Evolutionary conservation across 768 basidiomycete genomes (phyloP).

Genomic region (Galerina sulciceps): DNA sequence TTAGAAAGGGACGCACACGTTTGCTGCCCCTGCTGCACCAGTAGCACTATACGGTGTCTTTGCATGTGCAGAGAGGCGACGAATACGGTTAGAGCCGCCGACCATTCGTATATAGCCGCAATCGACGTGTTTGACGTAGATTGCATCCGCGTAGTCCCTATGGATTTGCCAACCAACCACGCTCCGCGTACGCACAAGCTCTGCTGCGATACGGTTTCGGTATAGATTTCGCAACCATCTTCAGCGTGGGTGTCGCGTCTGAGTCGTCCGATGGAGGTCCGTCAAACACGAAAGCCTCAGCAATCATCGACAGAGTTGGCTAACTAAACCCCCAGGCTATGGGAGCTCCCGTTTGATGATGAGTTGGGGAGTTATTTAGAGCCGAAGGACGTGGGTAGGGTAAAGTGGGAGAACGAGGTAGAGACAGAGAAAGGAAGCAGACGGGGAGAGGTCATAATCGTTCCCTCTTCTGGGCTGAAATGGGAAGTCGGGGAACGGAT

Average conservation of each 20-base stretch:
- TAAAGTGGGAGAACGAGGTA: too few relatives aligned
- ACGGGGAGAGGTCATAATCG: too few relatives aligned
- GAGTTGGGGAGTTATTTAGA: too few relatives aligned
- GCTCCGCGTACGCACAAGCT: slow-evolving; percentile 40
- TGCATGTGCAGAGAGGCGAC: slow-evolving; percentile 31
- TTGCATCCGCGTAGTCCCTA: slow-evolving; percentile 45
- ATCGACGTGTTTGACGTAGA: not conserved
- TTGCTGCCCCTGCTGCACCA: slow-evolving; percentile 47
- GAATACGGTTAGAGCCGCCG: slow-evolving; percentile 38
- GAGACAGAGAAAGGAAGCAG: too few relatives aligned
- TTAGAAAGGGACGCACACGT: too few relatives aligned
- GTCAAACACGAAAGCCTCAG: slow-evolving; percentile 23
- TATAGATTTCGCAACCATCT: slow-evolving; percentile 53
- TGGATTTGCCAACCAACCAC: slow-evolving; percentile 58
- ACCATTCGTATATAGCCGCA: slow-evolving; percentile 43
- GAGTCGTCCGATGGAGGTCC: slow-evolving; percentile 18
- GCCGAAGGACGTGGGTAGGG: too few relatives aligned
- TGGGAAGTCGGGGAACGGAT: too few relatives aligned
- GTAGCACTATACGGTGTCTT: slow-evolving; percentile 39
- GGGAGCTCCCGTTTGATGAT: too few relatives aligned
- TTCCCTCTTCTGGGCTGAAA: too few relatives aligned
- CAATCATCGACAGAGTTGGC: slow-evolving; percentile 13
- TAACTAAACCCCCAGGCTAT: not conserved
- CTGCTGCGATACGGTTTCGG: slow-evolving; percentile 21
- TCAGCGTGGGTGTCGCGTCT: slow-evolving; percentile 23